A percentile compares a stretch with the other conserved stretches of the same genome.
These are phyloP conservation scores for Rubia occidens DNA, from an alignment of 305 asterid genomes.

Conservation along the genomic window DNA sequence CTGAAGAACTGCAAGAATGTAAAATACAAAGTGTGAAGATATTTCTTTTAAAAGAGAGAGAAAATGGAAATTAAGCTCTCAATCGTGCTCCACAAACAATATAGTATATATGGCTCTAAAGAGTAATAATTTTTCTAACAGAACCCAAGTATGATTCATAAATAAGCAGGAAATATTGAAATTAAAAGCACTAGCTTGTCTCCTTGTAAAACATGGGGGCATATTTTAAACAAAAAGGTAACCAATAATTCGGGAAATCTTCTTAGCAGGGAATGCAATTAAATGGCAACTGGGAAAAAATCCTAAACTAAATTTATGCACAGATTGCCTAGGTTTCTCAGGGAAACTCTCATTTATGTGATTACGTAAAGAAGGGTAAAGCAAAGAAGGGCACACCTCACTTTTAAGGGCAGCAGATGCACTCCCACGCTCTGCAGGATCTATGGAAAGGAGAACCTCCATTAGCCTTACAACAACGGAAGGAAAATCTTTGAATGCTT, in stretches of 20 bases:
- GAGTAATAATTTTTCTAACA: background rate
- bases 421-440: constrained; percentile 66
- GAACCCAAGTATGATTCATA: background rate
- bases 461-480: constrained; percentile 48
- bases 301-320: background rate
- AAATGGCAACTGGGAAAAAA: background rate
- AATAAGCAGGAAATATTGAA: background rate
- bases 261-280: background rate
- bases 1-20: constrained; percentile 22
- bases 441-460: constrained; percentile 74
- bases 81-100: background rate
- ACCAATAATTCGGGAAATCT: too few species aligned
- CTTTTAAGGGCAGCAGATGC: constrained; percentile 63
- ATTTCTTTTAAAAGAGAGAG: background rate
- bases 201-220: background rate
- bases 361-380: background rate
- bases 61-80: background rate
- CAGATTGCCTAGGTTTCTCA: background rate
- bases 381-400: constrained; percentile 39
- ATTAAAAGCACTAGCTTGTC: background rate
- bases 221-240: background rate
- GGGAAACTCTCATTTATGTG: background rate
- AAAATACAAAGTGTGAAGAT: constrained; percentile 5
- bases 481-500: constrained; percentile 69
- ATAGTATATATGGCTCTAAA: background rate